phyloP scores from a whole-genome alignment of 2,329 filamentous ascomycete genomes.

The Diaporthe destruens region DNA sequence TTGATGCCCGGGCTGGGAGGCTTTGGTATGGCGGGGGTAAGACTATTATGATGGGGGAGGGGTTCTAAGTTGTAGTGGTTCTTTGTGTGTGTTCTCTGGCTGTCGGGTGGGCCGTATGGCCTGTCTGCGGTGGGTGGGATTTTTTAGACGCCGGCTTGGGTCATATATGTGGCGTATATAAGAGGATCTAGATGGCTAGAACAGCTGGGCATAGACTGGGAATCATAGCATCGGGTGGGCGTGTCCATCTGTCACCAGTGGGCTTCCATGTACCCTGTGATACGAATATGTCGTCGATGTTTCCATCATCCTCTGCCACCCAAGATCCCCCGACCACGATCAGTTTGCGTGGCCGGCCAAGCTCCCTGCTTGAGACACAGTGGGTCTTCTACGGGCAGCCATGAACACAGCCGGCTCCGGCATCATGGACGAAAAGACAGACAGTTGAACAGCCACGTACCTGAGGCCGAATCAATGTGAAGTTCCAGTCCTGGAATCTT shows the following conservation, averaged over 20 bases:
- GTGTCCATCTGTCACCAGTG: too few species aligned
- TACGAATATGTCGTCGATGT: not conserved
- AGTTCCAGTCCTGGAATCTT: constrained; percentile 1
- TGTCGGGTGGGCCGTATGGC: not conserved
- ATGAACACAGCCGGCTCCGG: constrained; percentile 4
- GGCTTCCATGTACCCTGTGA: not conserved
- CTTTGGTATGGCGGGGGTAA: constrained; percentile 92
- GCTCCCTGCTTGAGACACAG: constrained; percentile 26
- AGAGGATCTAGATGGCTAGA: not conserved
- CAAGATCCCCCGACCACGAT: constrained; percentile 14
- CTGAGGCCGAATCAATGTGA: not conserved
- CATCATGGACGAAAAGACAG: not conserved
- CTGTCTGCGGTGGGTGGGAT: not conserved
- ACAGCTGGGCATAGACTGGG: not conserved
- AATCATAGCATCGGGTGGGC: not conserved
- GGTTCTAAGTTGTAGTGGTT: constrained; percentile 58
- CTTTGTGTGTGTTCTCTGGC: not conserved
- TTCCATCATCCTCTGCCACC: constrained; percentile 5
- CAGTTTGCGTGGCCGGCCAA: constrained; percentile 16
- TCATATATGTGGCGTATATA: not conserved
- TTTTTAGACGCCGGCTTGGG: constrained; percentile 1
- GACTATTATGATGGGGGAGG: constrained; percentile 73
- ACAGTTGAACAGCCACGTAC: not conserved
- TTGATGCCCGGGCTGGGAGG: constrained; percentile 80
- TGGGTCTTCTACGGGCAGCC: constrained; percentile 6